Percentiles rank a stretch among this genome's conserved stretches.
Evolutionary conservation across 1,284 basidiomycete genomes (phyloP).

Genomic region (Acaromyces ingoldii): DNA sequence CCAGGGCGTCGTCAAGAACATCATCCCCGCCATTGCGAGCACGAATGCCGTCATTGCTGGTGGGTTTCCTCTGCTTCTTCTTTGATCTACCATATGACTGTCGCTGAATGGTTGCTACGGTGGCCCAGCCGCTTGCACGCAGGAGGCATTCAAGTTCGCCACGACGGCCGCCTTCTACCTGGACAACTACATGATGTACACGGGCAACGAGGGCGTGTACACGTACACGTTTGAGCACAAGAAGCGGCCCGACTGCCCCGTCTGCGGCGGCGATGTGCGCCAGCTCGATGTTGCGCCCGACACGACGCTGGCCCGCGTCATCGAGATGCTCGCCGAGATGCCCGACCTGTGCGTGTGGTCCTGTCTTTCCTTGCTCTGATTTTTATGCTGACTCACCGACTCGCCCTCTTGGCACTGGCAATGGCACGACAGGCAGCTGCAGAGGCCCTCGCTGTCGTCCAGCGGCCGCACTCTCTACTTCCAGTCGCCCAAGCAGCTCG

Average conservation of each 20-base stretch:
- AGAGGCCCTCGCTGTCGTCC: conserved; percentile 23
- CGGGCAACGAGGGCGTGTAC: conserved; percentile 93
- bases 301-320: conserved; percentile 22
- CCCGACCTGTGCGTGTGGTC: conserved; percentile 32
- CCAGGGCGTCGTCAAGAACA: conserved; percentile 98
- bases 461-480: conserved; percentile 66
- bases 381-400: conserved; percentile 31
- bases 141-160: conserved; percentile 98
- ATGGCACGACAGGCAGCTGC: conserved; percentile 27
- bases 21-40: conserved; percentile 73
- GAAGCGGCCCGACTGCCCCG: conserved; percentile 85
- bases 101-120: background rate
- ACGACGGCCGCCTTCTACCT: conserved; percentile 88
- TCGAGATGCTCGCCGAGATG: conserved; percentile 32
- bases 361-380: conserved; percentile 7
- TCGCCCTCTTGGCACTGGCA: conserved; percentile 8
- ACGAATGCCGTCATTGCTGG: conserved; percentile 48
- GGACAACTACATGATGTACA: conserved; percentile 87
- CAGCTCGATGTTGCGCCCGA: conserved; percentile 13
- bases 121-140: conserved; percentile 81
- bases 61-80: conserved; percentile 59
- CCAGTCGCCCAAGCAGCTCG: conserved; percentile 83
- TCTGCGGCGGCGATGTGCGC: conserved; percentile 77
- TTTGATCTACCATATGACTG: no score
- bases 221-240: conserved; percentile 97